Conservation (phyloP, 176 grass and related monocot genomes). For the Zoysia japonica region DNA sequence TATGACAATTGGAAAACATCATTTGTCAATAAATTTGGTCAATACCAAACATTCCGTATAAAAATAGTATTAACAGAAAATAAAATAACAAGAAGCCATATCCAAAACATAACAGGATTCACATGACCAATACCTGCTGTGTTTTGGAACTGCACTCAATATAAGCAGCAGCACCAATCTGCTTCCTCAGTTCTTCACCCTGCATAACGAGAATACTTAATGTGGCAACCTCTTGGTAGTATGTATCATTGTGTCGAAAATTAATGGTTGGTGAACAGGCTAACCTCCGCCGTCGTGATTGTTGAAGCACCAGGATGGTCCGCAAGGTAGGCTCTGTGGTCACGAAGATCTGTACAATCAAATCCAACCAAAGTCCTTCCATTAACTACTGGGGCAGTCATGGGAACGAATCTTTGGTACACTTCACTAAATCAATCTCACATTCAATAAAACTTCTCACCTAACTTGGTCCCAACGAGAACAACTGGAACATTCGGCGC, state of each 20-base stretch:
- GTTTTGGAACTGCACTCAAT: constrained; percentile 94
- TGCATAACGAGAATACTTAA: neutral
- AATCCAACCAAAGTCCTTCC: neutral
- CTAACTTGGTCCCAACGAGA: constrained; percentile 93
- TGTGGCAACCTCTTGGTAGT: neutral
- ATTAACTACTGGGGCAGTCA: neutral
- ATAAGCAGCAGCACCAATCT: constrained; percentile 80
- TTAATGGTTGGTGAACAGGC: neutral
- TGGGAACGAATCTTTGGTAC: neutral
- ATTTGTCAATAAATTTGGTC: neutral
- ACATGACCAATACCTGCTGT: constrained; percentile 51
- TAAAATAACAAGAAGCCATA: neutral
- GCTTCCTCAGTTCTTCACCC: constrained; percentile 90
- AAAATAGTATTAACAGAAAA: neutral
- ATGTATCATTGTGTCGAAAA: neutral
- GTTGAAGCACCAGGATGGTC: constrained; percentile 60
- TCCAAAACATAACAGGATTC: neutral
- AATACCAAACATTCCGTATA: neutral
- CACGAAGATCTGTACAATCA: constrained; percentile 71
- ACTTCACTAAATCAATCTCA: neutral
- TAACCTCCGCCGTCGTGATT: constrained; percentile 66
- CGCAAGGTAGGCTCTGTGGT: constrained; percentile 73
- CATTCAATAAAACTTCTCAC: constrained; percentile 27
- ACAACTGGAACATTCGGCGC: constrained; percentile 73
- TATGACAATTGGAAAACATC: too few species aligned